Conservation (phyloP, 139 green algal species). For the Closterium sp. region DNA sequence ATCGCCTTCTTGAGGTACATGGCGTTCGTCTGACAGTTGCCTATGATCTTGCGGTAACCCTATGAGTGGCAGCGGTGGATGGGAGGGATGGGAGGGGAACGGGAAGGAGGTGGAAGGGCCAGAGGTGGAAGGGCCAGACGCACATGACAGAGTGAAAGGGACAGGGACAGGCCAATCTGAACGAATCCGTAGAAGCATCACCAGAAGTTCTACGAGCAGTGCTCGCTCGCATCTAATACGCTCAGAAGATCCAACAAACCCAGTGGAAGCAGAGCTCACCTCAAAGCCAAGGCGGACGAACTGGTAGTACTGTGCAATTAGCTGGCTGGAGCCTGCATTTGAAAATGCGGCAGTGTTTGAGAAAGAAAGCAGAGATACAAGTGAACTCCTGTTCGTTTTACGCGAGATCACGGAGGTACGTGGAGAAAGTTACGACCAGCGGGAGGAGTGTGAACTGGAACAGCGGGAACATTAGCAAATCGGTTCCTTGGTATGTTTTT, state of each 20-base stretch:
- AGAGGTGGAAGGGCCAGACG: no score
- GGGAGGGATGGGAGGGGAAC: not conserved
- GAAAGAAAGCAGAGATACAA: not conserved
- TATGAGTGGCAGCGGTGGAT: not conserved
- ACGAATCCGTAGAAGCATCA: no score
- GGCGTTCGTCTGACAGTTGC: not conserved
- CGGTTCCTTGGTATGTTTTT: no score
- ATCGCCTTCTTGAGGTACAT: slow-evolving; percentile 28
- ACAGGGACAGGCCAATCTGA: not conserved
- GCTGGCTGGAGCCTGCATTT: slow-evolving; percentile 34
- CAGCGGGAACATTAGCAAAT: no score
- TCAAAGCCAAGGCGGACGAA: slow-evolving; percentile 54
- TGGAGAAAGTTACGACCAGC: not conserved
- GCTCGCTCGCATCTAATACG: no score
- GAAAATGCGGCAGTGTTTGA: not conserved
- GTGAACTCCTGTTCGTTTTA: not conserved
- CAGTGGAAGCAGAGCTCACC: slow-evolving; percentile 13
- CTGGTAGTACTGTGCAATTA: slow-evolving; percentile 53
- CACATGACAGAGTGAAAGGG: no score
- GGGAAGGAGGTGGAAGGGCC: no score
- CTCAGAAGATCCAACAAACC: not conserved
- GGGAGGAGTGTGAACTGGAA: no score
- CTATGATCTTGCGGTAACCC: slow-evolving; percentile 10
- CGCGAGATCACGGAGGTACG: no score
- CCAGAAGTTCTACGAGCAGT: no score